Conservation (phyloP, 768 basidiomycete species). For the Calocybe gangraenosa region DNA sequence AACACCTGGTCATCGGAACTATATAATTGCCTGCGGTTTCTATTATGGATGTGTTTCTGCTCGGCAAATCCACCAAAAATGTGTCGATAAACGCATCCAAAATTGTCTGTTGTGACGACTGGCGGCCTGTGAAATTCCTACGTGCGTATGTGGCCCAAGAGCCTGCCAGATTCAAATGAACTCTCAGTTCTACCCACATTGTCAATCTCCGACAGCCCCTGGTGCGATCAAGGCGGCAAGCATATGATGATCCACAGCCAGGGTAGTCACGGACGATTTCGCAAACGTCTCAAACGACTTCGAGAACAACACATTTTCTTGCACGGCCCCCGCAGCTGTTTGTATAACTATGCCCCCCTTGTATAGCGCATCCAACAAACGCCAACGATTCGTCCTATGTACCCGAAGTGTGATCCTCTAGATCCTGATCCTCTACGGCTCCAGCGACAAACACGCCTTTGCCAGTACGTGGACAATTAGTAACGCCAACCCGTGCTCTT, state of each 20-base stretch:
- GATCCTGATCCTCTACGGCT: slow-evolving; percentile 52
- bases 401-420: slow-evolving; percentile 57
- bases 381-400: slow-evolving; percentile 57
- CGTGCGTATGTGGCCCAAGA: slow-evolving; percentile 40
- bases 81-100: slow-evolving; percentile 51
- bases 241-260: slow-evolving; percentile 58
- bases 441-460: slow-evolving; percentile 56
- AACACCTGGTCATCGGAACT: slow-evolving; percentile 1
- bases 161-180: slow-evolving; percentile 45
- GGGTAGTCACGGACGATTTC: slow-evolving; percentile 30
- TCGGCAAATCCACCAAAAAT: slow-evolving; percentile 44
- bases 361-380: slow-evolving; percentile 46
- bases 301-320: slow-evolving; percentile 60
- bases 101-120: slow-evolving; percentile 35
- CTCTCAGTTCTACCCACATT: slow-evolving; percentile 48
- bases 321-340: slow-evolving; percentile 51
- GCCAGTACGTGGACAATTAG: slow-evolving; percentile 56
- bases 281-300: slow-evolving; percentile 44
- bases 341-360: slow-evolving; percentile 38
- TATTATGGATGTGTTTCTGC: slow-evolving; percentile 42
- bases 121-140: slow-evolving; percentile 51
- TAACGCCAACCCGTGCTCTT: slow-evolving; percentile 45
- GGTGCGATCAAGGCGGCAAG: slow-evolving; percentile 52
- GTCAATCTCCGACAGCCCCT: slow-evolving; percentile 47
- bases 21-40: slow-evolving; percentile 31